These are phyloP conservation scores for Breynia disticha DNA, from an alignment of 441 rosid genomes.

Conservation along the genomic window DNA sequence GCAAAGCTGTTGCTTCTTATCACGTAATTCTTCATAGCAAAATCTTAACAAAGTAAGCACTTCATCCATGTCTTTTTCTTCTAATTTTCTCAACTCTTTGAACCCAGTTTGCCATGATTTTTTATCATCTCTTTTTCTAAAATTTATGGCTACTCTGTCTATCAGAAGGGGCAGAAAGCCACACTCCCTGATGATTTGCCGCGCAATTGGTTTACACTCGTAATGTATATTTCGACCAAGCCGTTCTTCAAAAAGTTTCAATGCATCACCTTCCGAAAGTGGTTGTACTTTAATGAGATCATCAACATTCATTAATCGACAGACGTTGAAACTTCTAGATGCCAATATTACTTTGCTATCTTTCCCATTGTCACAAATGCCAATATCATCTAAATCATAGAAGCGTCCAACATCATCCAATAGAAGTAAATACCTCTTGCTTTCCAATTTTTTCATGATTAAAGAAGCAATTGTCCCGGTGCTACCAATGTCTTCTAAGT, in stretches of 20 bases:
- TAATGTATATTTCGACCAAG: conserved; percentile 4
- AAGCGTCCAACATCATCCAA: conserved; percentile 22
- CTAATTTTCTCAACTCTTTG: background rate
- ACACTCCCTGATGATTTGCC: conserved; percentile 22
- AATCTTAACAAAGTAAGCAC: conserved; percentile 22
- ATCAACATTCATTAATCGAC: background rate
- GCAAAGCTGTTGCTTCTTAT: conserved; percentile 12
- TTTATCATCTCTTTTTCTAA: conserved; percentile 12
- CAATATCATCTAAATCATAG: conserved; percentile 16
- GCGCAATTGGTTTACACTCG: conserved; percentile 7
- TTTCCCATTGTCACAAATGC: conserved; percentile 12
- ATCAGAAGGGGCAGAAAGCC: conserved; percentile 27
- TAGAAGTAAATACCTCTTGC: conserved; percentile 23
- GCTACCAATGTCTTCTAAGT: background rate
- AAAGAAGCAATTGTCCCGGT: conserved; percentile 8
- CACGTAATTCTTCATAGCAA: conserved; percentile 24
- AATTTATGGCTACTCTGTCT: conserved; percentile 25
- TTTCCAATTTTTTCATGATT: conserved; percentile 16
- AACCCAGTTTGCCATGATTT: conserved; percentile 23
- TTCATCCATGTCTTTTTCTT: conserved; percentile 6
- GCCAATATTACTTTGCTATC: conserved; percentile 21
- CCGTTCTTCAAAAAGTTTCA: conserved; percentile 15
- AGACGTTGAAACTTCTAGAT: conserved; percentile 2
- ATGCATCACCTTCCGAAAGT: conserved; percentile 8
- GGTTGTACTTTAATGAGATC: conserved; percentile 5